Base-by-base conservation (phyloP, 345 rosid species). In the Arabis hirsuta region DNA sequence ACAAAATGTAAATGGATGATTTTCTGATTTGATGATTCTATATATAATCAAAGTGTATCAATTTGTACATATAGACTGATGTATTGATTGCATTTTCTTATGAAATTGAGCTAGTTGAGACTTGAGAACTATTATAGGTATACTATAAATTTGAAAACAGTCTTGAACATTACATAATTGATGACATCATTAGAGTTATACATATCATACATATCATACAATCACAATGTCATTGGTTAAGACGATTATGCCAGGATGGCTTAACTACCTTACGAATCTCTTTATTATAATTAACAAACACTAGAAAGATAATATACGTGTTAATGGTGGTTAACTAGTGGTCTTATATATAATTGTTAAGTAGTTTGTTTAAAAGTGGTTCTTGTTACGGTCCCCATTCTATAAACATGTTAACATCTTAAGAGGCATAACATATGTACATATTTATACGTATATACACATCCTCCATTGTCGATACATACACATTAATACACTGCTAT, bases 401-500 rank as follows among this genome's bases (percentile, higher is more conserved):
- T 24, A 47, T 63, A 64, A 76, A 76, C 76, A 76, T 76, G 80
- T 69, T 56, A 56, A 48, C 76, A 70, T 76, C 67, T 62, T 55
- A 56, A 56, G 80, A 42, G 62, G 67, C 80, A 76, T 36, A 34
- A 16, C 16, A 36, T 27, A 47, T 47, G 55, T 16, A 36, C 43
- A 55, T 44, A 22, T 45, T 9, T 36, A 34, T 36, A 63, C 29
- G 29, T 63, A 16, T 16, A 16, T 16, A 47, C 19, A 42, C 27
- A 60, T 12, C 38, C 20, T 57, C 19, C n/a, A 16, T 31, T 16
- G 0, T 46, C 29, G 2, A 45, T 46, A 48, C 4, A 48, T 32
- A 63, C 19, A 63, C 55, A 47, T 47, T 7, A 19, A 12, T 11
- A 32, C 5, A 9, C 13, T 60, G 24, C 24, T 62, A 31, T 31